Evolutionary conservation across 331 rosid genomes (phyloP), one percentile per base, ranked within the genome.

Genomic region (Spiraea crenata): DNA sequence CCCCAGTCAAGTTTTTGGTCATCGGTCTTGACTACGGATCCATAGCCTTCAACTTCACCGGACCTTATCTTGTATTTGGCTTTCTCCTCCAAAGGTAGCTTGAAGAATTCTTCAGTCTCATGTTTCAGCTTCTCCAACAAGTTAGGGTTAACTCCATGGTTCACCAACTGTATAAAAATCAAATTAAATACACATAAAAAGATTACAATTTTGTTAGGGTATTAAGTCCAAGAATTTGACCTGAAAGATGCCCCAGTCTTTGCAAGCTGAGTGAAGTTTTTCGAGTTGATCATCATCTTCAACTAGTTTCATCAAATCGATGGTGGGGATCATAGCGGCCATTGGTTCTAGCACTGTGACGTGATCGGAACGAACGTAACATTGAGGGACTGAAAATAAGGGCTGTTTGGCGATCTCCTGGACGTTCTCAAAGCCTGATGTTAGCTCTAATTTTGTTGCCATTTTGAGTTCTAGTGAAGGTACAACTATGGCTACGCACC

Each of bases 1-100:
- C 96, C 87, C 96, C 96, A 92, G 17, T 92, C 96, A 17, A 88
- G 87, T 49, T 88, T 92, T 72, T 90, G 90, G 66, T 87, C 82
- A 42, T 83, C 59, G 15, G 79, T 48, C 46, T 79, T 65, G 31
- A 80, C 73, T 4, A 81, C 56, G 12, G 76, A 55, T 85, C 98
- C 98, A 17, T 88, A 92, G 20, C 98, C 98, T 75, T 92, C 91
- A 82, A 78, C 50, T 46, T 90, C 96, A 16, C 90, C 96, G 5
- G 55, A 35, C 65, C 76, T 79, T 34, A 88, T 54, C 39, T 76
- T 56, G 71, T 82, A 90, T 57, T 80, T 90, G 76, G n/a, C 79
- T 71, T 86, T 92, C 82, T 86, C 89, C 45, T 86, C 92, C 37
- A 48, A 25, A 0, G 98, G 86, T 66, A 90, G 93, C 58, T 82